Percentiles rank a stretch among this genome's conserved stretches.
Conservation (phyloP, 2,329 filamentous ascomycete species). For the Helotiales sp. region DNA sequence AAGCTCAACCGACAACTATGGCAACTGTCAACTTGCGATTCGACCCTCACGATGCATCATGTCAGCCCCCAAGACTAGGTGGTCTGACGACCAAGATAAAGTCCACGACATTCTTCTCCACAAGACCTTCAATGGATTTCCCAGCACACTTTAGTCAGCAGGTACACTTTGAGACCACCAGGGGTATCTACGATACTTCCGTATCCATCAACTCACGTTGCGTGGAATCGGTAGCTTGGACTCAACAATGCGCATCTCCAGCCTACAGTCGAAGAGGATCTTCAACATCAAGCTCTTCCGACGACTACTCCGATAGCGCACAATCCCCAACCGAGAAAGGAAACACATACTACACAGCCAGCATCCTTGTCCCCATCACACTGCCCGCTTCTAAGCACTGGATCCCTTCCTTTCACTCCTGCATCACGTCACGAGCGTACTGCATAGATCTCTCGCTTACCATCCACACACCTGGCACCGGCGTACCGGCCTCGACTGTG, state of each 20-base stretch:
- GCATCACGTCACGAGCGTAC: slow-evolving; percentile 68
- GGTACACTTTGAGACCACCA: slow-evolving; percentile 33
- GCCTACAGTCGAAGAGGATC: slow-evolving; percentile 36
- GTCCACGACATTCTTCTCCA: slow-evolving; percentile 37
- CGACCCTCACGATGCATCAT: slow-evolving; percentile 37
- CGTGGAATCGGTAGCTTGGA: slow-evolving; percentile 42
- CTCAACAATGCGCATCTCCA: slow-evolving; percentile 33
- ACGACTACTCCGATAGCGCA: slow-evolving; percentile 30
- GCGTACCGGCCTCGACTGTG: slow-evolving; percentile 45
- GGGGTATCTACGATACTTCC: slow-evolving; percentile 36
- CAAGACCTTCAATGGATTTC: slow-evolving; percentile 30
- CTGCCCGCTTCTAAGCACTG: slow-evolving; percentile 65
- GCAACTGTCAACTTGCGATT: slow-evolving; percentile 42
- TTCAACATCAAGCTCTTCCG: slow-evolving; percentile 35
- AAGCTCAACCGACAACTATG: slow-evolving; percentile 34
- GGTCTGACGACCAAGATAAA: slow-evolving; percentile 41
- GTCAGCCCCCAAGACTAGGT: slow-evolving; percentile 41
- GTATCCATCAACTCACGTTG: slow-evolving; percentile 40
- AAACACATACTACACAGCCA: slow-evolving; percentile 57
- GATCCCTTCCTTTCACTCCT: slow-evolving; percentile 72
- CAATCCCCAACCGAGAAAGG: slow-evolving; percentile 16
- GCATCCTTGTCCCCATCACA: slow-evolving; percentile 66
- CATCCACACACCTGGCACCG: slow-evolving; percentile 54
- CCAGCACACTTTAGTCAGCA: slow-evolving; percentile 30
- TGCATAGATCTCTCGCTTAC: slow-evolving; percentile 62